Evolutionary conservation across 495 filamentous ascomycete species (phyloP).

Genomic region (Aspergillus nidulans): DNA sequence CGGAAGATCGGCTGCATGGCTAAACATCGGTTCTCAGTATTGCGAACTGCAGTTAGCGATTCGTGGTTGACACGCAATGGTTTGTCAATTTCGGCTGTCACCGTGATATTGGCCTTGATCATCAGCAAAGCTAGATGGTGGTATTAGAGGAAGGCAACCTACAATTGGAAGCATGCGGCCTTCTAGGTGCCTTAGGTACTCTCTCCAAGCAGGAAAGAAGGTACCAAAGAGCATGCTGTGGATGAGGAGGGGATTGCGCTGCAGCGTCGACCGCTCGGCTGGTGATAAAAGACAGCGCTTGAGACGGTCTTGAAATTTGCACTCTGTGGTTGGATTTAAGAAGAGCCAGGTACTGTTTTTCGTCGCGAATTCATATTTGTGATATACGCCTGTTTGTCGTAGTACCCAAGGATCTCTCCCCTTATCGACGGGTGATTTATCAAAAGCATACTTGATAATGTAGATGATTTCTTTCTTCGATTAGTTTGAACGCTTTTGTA

Average conservation of each 20-base stretch:
- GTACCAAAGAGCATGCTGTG: constrained; percentile 34
- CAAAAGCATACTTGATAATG: constrained; percentile 37
- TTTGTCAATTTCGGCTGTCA: constrained; percentile 30
- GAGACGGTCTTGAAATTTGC: constrained; percentile 23
- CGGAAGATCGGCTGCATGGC: constrained; percentile 17
- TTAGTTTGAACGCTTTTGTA: neutral
- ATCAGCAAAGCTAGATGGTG: neutral
- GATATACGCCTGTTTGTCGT: constrained; percentile 43
- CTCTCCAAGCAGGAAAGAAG: constrained; percentile 37
- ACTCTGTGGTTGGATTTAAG: constrained; percentile 33
- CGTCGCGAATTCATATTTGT: constrained; percentile 26
- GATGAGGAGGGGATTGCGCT: constrained; percentile 22
- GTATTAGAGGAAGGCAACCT: constrained; percentile 2
- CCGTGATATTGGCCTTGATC: constrained; percentile 19
- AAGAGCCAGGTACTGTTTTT: constrained; percentile 29
- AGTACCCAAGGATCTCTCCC: constrained; percentile 31
- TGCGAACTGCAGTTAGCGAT: constrained; percentile 23
- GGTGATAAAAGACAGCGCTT: constrained; percentile 10
- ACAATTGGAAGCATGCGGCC: constrained; percentile 28
- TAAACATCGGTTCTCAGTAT: constrained; percentile 26
- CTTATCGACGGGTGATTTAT: constrained; percentile 23
- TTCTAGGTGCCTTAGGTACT: constrained; percentile 34
- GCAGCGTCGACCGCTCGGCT: constrained; percentile 2
- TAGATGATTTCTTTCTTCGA: constrained; percentile 32
- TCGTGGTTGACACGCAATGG: constrained; percentile 27